Conservation (phyloP, 768 basidiomycete genomes). For the Boletus barrowsii region DNA sequence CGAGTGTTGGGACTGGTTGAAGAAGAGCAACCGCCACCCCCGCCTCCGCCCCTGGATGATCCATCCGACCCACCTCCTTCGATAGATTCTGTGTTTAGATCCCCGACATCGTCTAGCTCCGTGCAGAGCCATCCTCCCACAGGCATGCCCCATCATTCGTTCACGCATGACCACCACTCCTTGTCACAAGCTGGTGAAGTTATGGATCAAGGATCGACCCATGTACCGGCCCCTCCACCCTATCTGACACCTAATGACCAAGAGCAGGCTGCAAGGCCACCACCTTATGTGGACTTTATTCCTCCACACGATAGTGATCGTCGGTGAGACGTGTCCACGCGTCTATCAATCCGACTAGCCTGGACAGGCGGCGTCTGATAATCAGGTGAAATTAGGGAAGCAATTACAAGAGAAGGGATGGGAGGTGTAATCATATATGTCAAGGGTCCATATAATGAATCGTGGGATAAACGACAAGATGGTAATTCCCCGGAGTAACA, state of each 20-base stretch:
- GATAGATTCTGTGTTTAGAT: constrained; percentile 75
- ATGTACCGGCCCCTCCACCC: constrained; percentile 73
- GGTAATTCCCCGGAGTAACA: constrained; percentile 14
- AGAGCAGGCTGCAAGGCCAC: constrained; percentile 54
- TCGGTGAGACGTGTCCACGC: constrained; percentile 7
- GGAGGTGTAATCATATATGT: constrained; percentile 25
- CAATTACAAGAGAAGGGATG: constrained; percentile 26
- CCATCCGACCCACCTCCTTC: constrained; percentile 86
- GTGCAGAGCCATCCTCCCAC: constrained; percentile 20
- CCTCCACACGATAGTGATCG: constrained; percentile 7
- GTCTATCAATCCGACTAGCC: not conserved
- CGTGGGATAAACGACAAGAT: constrained; percentile 18
- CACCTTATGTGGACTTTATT: constrained; percentile 59
- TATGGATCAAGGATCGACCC: constrained; percentile 36
- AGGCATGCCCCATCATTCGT: constrained; percentile 33
- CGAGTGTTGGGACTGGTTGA: constrained; percentile 59
- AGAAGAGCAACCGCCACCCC: constrained; percentile 62
- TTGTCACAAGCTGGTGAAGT: constrained; percentile 32
- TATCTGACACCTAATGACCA: constrained; percentile 57
- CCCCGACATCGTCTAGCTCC: constrained; percentile 23
- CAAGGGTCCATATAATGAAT: constrained; percentile 18
- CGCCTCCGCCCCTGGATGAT: constrained; percentile 81
- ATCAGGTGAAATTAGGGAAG: constrained; percentile 25
- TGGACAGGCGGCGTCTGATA: constrained; percentile 2
- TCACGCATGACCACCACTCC: constrained; percentile 29